phyloP scores from a whole-genome alignment of 352 stramenopile genomes.

The Phytophthora europaea region DNA sequence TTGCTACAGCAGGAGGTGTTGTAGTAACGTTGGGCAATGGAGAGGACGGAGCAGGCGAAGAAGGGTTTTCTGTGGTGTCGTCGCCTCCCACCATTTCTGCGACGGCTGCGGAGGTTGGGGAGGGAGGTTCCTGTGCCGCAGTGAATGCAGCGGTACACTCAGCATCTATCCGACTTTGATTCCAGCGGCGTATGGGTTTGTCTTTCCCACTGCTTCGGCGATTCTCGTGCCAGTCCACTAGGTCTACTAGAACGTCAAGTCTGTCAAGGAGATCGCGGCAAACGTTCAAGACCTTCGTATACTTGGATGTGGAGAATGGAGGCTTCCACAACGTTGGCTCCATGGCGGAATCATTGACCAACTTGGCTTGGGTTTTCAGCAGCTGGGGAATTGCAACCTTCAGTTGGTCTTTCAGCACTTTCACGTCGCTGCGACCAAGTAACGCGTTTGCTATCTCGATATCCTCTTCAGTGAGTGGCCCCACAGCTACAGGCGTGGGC shows the following conservation, averaged over 20 bases:
- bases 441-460: constrained; percentile 43
- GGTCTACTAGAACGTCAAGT: constrained; percentile 69
- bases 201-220: constrained; percentile 41
- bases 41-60: constrained; percentile 22
- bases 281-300: constrained; percentile 52
- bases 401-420: constrained; percentile 55
- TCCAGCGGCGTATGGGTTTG: constrained; percentile 34
- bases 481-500: constrained; percentile 3
- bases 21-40: constrained; percentile 34
- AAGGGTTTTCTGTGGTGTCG: constrained; percentile 9
- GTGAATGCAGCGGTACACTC: constrained; percentile 44
- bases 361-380: constrained; percentile 54
- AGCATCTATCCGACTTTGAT: constrained; percentile 45
- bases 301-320: constrained; percentile 66
- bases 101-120: constrained; percentile 27
- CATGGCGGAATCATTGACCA: constrained; percentile 58
- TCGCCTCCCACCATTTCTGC: constrained; percentile 27
- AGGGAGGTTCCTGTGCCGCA: constrained; percentile 41
- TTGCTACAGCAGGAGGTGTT: constrained; percentile 37
- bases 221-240: constrained; percentile 72
- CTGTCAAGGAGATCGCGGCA: constrained; percentile 65
- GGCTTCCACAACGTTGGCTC: constrained; percentile 72
- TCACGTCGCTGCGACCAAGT: constrained; percentile 41
- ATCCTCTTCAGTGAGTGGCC: constrained; percentile 32
- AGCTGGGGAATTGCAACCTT: constrained; percentile 46